These are phyloP conservation scores for Geotrichum candidum DNA, from an alignment of 1,139 yeast species.

Conservation along the genomic window DNA sequence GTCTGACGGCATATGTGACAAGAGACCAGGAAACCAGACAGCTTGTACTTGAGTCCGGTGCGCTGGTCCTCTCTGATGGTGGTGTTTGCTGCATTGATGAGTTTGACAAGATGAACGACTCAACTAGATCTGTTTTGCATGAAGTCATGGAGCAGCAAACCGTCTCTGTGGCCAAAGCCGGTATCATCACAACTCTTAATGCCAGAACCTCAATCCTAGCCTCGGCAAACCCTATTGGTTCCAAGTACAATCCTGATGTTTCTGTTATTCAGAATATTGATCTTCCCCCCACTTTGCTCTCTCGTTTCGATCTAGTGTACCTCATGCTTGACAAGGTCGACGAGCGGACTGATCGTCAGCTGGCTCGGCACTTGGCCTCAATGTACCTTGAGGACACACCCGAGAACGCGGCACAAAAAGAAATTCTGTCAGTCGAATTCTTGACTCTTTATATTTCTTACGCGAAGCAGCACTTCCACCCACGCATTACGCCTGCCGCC, in stretches of 20 bases:
- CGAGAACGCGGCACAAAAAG: conserved; percentile 58
- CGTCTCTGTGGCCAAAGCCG: conserved; percentile 95
- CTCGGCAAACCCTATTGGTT: conserved; percentile 96
- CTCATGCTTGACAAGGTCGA: conserved; percentile 89
- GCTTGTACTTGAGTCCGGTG: conserved; percentile 91
- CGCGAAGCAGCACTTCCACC: conserved; percentile 76
- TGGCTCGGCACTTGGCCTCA: conserved; percentile 85
- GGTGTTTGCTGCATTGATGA: conserved; percentile 99
- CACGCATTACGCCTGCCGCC: conserved; percentile 72
- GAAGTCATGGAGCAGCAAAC: conserved; percentile 99
- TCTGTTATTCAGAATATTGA: conserved; percentile 95
- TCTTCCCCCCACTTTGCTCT: conserved; percentile 88
- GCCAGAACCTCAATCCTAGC: conserved; percentile 95
- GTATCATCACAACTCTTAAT: conserved; percentile 91
- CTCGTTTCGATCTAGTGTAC: conserved; percentile 92
- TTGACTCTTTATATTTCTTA: conserved; percentile 85
- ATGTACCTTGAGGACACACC: conserved; percentile 90
- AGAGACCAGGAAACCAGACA: conserved; percentile 92
- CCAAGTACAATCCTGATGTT: conserved; percentile 84
- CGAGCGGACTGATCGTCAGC: conserved; percentile 71
- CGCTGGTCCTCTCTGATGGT: conserved; percentile 92
- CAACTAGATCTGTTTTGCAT: conserved; percentile 90
- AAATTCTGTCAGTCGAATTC: conserved; percentile 78
- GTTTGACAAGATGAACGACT: conserved; percentile 93
- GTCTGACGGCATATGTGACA: conserved; percentile 93